Base-by-base conservation (phyloP, 371 early-diverging fungal genomes). In the Polyrhizophydium stewartii region DNA sequence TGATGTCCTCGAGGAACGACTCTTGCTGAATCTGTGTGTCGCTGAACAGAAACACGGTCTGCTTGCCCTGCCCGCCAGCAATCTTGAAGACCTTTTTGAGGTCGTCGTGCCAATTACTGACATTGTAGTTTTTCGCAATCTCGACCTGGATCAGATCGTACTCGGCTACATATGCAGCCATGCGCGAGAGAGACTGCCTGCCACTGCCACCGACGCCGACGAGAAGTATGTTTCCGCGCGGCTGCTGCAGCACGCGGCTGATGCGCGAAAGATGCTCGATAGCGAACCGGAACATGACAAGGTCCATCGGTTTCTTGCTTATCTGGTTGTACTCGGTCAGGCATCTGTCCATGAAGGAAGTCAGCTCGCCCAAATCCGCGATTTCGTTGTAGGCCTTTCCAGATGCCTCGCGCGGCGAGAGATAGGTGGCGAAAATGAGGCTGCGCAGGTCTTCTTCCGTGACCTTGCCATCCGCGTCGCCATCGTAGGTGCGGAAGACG, bases 191-290 rank as follows among this genome's bases (percentile, higher is more conserved):
- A 59, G 75, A 74, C 52, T 79, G 79, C 3, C 79, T 61, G 6
- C 82, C 82, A 62, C 75, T 76, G 5, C 82, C 82, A 27, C 82
- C 82, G 35, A 82, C 79, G 2, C 82, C 82, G 21, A 79, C 82
- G 21, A 82, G 60, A 22, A 82, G 61, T 17, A 78, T 76, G 58
- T 75, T 76, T 32, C 78, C 82, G 17, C 79, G 60, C 1, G 82
- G 82, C 46, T 77, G 77, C 47, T 68, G 70, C n/a, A 82, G 60
- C 13, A 79, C 75, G 31, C 82, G 64, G 41, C 74, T 74, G 55
- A 82, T 79, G 52, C 82, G 49, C 21, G 78, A 69, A 22, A 82
- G 63, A 56, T 82, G 78, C 60, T 82, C 82, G 35, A 82, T 74
- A 0, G 82, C 82, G 65, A 77, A 79, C 17, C 78, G 53, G 64